A percentile compares a stretch with the other conserved stretches of the same genome.
phyloP scores from a whole-genome alignment of 257 asterid genomes.

The Gynochthodes officinalis region DNA sequence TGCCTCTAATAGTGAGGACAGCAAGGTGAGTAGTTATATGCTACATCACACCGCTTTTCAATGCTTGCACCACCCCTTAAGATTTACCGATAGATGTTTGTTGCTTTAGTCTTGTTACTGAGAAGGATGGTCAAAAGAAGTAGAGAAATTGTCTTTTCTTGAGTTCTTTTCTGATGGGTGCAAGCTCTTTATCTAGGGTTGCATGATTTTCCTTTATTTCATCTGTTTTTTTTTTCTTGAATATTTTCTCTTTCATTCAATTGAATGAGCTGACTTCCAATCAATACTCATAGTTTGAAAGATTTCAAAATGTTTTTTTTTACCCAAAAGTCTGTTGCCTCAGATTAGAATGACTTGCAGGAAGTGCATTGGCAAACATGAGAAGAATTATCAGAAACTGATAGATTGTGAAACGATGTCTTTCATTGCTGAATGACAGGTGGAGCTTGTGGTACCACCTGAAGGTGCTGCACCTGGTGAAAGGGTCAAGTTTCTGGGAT shows the following conservation, averaged over 20 bases:
- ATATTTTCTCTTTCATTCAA: neutral
- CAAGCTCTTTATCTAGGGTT: neutral
- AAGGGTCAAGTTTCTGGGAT: constrained; percentile 65
- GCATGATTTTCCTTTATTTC: neutral
- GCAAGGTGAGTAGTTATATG: constrained; percentile 46
- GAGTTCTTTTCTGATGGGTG: neutral
- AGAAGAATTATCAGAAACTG: neutral
- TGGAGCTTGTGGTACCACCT: constrained; percentile 93
- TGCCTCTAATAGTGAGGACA: constrained; percentile 70
- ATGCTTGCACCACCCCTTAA: neutral
- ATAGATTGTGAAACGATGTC: neutral
- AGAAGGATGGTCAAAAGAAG: neutral
- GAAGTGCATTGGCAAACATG: neutral
- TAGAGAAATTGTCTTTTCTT: neutral
- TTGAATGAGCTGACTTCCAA: neutral
- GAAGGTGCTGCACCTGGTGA: constrained; percentile 67
- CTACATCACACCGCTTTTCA: neutral
- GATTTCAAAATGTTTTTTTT: neutral
- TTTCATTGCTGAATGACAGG: constrained; percentile 39
- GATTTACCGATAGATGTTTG: neutral
- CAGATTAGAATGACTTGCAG: neutral
- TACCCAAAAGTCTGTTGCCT: neutral
- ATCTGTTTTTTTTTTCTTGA: neutral
- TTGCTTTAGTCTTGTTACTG: neutral
- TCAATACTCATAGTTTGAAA: neutral